These are phyloP conservation scores for Papiliotrema nemorosa DNA, from an alignment of 1,284 basidiomycete genomes.

Conservation along the genomic window DNA sequence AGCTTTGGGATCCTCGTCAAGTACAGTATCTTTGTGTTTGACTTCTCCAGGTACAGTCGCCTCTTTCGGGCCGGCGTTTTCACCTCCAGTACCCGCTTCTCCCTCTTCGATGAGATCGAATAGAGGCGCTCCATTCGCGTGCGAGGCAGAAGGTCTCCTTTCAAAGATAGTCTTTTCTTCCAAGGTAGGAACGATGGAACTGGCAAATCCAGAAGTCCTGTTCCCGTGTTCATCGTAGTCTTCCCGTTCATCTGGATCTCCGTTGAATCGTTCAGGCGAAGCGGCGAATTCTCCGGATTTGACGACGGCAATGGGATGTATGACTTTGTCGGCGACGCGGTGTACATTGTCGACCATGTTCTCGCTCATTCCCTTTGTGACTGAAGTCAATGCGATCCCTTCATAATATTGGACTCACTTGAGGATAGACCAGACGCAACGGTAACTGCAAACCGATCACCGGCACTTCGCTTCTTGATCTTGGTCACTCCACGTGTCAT, in stretches of 20 bases:
- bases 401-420: slow-evolving; percentile 20
- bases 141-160: slow-evolving; percentile 36
- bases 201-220: slow-evolving; percentile 60
- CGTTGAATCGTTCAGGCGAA: slow-evolving; percentile 48
- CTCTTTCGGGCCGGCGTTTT: slow-evolving; percentile 13
- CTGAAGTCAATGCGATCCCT: slow-evolving; percentile 11
- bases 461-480: slow-evolving; percentile 39
- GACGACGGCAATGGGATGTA: slow-evolving; percentile 47
- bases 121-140: slow-evolving; percentile 49
- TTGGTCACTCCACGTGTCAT: slow-evolving; percentile 40
- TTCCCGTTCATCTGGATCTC: slow-evolving; percentile 56
- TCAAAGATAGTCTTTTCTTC: slow-evolving; percentile 65
- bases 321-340: slow-evolving; percentile 52
- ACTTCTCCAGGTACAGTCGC: slow-evolving; percentile 25
- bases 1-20: slow-evolving; percentile 16
- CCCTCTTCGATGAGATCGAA: slow-evolving; percentile 35
- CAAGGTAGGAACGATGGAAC: slow-evolving; percentile 64
- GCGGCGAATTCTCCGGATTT: slow-evolving; percentile 14
- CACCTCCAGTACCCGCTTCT: slow-evolving; percentile 1
- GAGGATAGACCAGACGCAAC: slow-evolving; percentile 30
- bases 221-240: slow-evolving; percentile 58
- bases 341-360: slow-evolving; percentile 47
- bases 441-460: slow-evolving; percentile 34
- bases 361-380: slow-evolving; percentile 45
- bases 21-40: slow-evolving; percentile 19